Conservation (phyloP, 495 filamentous ascomycete species). For the Paragyromitra xinjiangensis region DNA sequence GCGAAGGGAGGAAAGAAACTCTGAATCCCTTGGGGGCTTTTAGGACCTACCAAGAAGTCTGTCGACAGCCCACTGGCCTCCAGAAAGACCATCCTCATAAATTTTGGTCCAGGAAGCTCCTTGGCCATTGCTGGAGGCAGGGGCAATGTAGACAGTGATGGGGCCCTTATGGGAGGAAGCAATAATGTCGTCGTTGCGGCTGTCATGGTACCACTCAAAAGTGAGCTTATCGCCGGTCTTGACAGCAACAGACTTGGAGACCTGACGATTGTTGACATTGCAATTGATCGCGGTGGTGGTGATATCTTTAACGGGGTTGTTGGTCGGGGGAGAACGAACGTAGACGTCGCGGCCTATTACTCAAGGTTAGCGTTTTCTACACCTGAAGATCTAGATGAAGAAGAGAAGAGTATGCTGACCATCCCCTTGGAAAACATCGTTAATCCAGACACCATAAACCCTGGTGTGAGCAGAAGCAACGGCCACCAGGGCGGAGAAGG, state of each 20-base stretch:
- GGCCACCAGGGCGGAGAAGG: conserved; percentile 58
- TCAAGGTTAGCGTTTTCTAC: conserved; percentile 44
- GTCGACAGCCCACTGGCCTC: conserved; percentile 62
- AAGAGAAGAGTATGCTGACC: conserved; percentile 61
- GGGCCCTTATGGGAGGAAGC: conserved; percentile 63
- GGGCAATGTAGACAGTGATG: conserved; percentile 64
- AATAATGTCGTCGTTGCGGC: conserved; percentile 63
- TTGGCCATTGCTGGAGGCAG: conserved; percentile 60
- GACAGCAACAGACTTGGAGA: conserved; percentile 50
- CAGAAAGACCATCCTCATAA: conserved; percentile 58
- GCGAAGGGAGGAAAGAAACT: too few species aligned
- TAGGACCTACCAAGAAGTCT: conserved; percentile 61
- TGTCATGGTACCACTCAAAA: conserved; percentile 63
- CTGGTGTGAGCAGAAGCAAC: conserved; percentile 62
- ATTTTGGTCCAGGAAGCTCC: conserved; percentile 65
- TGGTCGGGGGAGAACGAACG: conserved; percentile 63
- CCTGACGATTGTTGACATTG: conserved; percentile 58
- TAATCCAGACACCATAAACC: conserved; percentile 62
- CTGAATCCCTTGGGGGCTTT: conserved; percentile 1
- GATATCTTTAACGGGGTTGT: conserved; percentile 62
- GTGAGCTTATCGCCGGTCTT: conserved; percentile 55
- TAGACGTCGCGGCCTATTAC: conserved; percentile 58
- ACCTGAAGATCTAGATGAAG: conserved; percentile 61
- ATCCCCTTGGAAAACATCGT: conserved; percentile 62
- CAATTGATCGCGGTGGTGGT: conserved; percentile 60